phyloP scores from a whole-genome alignment of 148 eudicot genomes.

The Rhododendron henanense region DNA sequence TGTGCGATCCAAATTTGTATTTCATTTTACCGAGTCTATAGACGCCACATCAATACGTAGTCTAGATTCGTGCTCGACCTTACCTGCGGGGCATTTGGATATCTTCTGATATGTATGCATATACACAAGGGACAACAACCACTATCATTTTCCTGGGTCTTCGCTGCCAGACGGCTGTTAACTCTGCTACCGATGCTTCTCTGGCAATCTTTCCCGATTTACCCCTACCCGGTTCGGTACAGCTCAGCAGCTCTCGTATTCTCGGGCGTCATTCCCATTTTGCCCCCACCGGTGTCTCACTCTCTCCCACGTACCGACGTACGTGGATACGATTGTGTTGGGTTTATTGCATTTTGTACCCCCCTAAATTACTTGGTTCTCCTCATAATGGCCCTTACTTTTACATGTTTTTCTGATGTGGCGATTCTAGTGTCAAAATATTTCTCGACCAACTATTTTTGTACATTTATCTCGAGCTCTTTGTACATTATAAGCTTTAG shows the following conservation, averaged over 20 bases:
- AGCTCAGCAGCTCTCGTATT: slow-evolving; percentile 5
- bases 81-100: too few relatives aligned
- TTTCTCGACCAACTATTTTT: neutral
- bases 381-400: neutral
- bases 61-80: too few relatives aligned
- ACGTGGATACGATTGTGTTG: neutral
- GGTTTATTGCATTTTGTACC: neutral
- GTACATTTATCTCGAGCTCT: neutral
- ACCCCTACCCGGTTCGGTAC: slow-evolving; percentile 9
- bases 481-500: neutral
- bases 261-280: neutral
- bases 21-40: too few relatives aligned
- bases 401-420: neutral
- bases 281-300: slow-evolving; percentile 1
- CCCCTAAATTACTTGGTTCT: neutral
- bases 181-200: neutral
- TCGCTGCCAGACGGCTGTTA: slow-evolving; percentile 20
- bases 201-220: slow-evolving; percentile 17
- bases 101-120: neutral
- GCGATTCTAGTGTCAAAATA: neutral
- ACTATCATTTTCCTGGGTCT: slow-evolving; percentile 29
- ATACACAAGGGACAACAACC: slow-evolving; percentile 17
- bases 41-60: too few relatives aligned
- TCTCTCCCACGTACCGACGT: neutral
- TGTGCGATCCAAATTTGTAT: too few relatives aligned